Percentiles rank a stretch among this genome's conserved stretches.
These are phyloP conservation scores for Elsinoe australis DNA, from an alignment of 2,329 filamentous ascomycete species.

Conservation along the genomic window DNA sequence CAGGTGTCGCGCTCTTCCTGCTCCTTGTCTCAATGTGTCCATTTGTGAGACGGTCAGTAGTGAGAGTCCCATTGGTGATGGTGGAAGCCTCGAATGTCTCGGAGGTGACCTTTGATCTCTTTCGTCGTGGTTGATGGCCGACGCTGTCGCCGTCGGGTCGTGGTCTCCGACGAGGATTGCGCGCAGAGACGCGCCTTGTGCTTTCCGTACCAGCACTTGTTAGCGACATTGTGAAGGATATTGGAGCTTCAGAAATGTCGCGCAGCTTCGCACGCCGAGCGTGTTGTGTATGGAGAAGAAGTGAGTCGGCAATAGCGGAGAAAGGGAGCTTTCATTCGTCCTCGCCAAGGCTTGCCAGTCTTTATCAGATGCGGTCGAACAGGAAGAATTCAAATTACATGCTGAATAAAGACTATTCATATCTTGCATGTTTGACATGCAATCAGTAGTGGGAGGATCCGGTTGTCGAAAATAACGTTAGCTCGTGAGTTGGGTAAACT, in stretches of 20 bases:
- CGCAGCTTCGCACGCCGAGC: neutral
- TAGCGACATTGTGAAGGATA: constrained; percentile 10
- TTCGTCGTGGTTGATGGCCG: constrained; percentile 32
- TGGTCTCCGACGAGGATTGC: constrained; percentile 35
- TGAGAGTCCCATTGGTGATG: constrained; percentile 24
- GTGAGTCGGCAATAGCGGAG: neutral
- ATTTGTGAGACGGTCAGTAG: constrained; percentile 26
- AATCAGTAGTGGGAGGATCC: no score
- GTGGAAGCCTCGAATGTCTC: constrained; percentile 26
- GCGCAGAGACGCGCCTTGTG: constrained; percentile 31
- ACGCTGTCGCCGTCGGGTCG: constrained; percentile 35
- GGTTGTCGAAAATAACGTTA: no score
- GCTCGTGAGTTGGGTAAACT: no score
- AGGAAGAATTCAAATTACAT: no score
- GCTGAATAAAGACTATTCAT: no score
- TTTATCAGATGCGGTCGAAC: no score
- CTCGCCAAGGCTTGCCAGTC: no score
- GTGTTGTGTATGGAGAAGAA: constrained; percentile 8
- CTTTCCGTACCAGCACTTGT: constrained; percentile 17
- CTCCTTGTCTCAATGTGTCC: constrained; percentile 20
- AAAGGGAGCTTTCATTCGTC: constrained; percentile 18
- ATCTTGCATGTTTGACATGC: no score
- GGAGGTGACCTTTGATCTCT: constrained; percentile 37
- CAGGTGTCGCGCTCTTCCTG: constrained; percentile 18
- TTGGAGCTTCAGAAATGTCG: neutral